Evolutionary conservation across 768 basidiomycete species (phyloP), one percentile per base, ranked within the genome.

Genomic region (Pleurotus giganteus): DNA sequence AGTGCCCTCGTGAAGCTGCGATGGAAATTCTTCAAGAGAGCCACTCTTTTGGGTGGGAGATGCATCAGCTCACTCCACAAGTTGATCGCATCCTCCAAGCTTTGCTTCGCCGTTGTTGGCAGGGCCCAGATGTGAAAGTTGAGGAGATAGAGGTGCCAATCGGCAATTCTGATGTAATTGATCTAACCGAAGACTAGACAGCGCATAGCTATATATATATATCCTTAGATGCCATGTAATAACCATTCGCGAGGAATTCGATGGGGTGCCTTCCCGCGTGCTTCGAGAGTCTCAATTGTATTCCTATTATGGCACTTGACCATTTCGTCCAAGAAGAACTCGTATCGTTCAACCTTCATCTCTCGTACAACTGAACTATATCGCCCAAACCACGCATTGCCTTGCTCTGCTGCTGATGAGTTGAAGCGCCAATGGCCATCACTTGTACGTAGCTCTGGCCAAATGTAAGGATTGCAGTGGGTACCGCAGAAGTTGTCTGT

Each of bases 351-450:
- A 0, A 43, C 62, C 4, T 43, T 37, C 74, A 76, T 76, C 54
- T 74, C 74, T 0, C 68, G 61, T 0, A 66, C 60, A 15, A 74
- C 71, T 0, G 65, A 44, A 0, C 65, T 64, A 55, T 56, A 77
- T 58, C 71, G 69, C 0, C 73, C 71, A 24, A 77, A 52, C 78
- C 78, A 79, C 0, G 65, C 67, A 56, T 80, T 80, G 0, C 66
- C 59, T 50, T 76, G 74, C 44, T 80, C 73, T 0, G 72, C 70
- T 1, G 63, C 58, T 0, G 73, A 79, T 0, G 70, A 73, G 39
- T 79, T 80, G 60, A 80, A 77, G 0, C 46, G 21, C 74, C 74
- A 80, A 13, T 59, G 58, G 0, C 61, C 61, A 19, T 69, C 61
- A 2, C 63, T 56, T 0, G 42, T 59, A 0, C 45, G 23, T 1